Conservation (phyloP, 2,329 filamentous ascomycete genomes). For the Neofusicoccum ribis region DNA sequence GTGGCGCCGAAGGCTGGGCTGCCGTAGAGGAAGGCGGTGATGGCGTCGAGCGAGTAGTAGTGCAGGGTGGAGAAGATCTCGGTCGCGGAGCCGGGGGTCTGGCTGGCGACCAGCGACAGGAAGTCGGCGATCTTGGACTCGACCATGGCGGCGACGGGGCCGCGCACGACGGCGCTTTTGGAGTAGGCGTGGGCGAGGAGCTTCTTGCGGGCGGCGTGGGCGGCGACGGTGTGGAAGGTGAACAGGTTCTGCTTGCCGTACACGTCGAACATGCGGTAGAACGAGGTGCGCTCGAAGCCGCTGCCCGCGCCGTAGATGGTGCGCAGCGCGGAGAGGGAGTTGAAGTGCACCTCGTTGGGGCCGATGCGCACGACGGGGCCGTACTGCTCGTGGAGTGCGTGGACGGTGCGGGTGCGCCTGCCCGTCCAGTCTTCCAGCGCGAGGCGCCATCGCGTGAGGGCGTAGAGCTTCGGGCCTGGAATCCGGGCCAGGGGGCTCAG, state of each 20-base stretch:
- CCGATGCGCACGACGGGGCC: constrained; percentile 51
- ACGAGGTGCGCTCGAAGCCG: constrained; percentile 51
- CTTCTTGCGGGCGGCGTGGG: constrained; percentile 50
- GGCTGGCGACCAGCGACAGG: not conserved
- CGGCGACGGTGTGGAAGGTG: constrained; percentile 42
- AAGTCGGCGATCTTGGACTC: not conserved
- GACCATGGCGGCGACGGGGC: constrained; percentile 25
- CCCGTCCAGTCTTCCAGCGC: constrained; percentile 49
- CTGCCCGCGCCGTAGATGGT: constrained; percentile 57
- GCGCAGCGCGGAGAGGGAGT: constrained; percentile 48
- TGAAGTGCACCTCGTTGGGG: constrained; percentile 50
- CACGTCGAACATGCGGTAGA: constrained; percentile 59
- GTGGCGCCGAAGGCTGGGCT: constrained; percentile 43
- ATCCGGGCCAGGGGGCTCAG: constrained; percentile 22
- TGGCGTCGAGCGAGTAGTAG: constrained; percentile 56
- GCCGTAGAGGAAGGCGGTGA: constrained; percentile 56
- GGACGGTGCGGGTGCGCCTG: constrained; percentile 43
- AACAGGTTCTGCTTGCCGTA: constrained; percentile 56
- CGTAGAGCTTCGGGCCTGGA: constrained; percentile 44
- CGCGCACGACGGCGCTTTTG: constrained; percentile 48
- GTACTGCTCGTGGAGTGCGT: constrained; percentile 47
- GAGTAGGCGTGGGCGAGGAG: constrained; percentile 55
- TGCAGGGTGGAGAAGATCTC: constrained; percentile 54
- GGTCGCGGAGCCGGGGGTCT: not conserved
- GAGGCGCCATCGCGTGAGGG: constrained; percentile 48